Percentiles rank a stretch among this genome's conserved stretches.
Evolutionary conservation across 805 yeast genomes (phyloP).

Genomic region (Blastobotrys terrestris): DNA sequence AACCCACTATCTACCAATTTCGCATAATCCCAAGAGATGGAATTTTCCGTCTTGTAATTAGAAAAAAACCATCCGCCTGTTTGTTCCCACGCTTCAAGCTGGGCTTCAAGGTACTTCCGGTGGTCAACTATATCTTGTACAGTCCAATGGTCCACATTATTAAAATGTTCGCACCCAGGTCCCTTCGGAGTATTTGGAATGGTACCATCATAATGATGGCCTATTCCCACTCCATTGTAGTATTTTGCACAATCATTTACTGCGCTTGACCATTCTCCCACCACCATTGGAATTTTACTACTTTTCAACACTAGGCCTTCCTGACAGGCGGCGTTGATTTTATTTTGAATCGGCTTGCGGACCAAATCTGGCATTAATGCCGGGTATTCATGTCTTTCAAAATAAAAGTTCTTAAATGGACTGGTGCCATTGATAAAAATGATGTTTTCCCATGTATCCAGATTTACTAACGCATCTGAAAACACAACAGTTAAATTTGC

Average conservation of each 20-base stretch:
- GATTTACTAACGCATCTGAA: not conserved
- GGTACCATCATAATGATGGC: not conserved
- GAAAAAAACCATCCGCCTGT: not conserved
- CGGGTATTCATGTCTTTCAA: not conserved
- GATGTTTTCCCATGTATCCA: not conserved
- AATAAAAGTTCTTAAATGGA: not conserved
- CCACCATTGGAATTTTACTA: not conserved
- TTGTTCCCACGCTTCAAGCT: not conserved
- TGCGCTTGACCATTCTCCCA: not conserved
- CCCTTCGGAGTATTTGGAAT: not conserved
- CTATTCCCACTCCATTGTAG: not conserved
- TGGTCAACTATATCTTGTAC: not conserved
- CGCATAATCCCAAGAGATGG: not conserved
- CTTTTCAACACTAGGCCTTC: not conserved
- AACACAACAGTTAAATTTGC: not conserved
- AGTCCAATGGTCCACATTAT: not conserved
- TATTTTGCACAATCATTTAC: not conserved
- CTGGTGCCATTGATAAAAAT: not conserved
- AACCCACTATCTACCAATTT: not conserved
- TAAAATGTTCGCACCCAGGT: not conserved
- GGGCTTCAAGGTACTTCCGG: not conserved
- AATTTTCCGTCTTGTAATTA: not conserved
- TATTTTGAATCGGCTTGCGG: not conserved
- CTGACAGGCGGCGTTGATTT: not conserved
- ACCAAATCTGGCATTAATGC: not conserved